Base-by-base conservation (phyloP, 495 filamentous ascomycete genomes). In the Xanthoparmelia taractica region DNA sequence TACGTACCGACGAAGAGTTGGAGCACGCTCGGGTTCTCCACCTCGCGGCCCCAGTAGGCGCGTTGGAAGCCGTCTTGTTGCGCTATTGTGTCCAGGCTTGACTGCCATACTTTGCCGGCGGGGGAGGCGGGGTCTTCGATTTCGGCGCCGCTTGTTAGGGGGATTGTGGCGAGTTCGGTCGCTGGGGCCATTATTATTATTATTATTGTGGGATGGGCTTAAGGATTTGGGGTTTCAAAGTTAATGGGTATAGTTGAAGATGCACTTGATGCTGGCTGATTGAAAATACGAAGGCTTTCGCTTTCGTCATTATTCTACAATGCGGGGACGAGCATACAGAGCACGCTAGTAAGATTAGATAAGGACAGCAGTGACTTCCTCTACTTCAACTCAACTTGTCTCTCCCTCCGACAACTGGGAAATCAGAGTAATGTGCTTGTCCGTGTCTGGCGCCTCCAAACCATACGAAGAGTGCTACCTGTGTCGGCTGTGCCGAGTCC, bases 121-220 rank as follows among this genome's bases (percentile, higher is more conserved):
- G 57, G 8, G 4, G 68, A 66, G 29, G 29, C 18, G 41, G 58
- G 41, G 31, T 68, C 68, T 38, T 70, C 63, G 45, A 71, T 64
- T 15, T 38, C 34, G n/a, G 63, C 61, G 18, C 66, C 68, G 34
- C 60, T 27, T 8, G 29, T n/a, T 29, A 71, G 47, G 15, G 68
- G 63, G 15, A 68, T 11, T 0, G 47, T 63, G 23, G 68, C 69
- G 13, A 71, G 66, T 66, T 71, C 69, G 29, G 69, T 68, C 25
- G 58, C 64, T 47, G 66, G 68, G 2, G 61, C 62, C 66, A 67
- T 67, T 27, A n/a, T 47, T 18, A 2, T 33, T n/a, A n/a, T n/a
- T n/a, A n/a, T n/a, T n/a, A n/a, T n/a, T n/a, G n/a, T n/a, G n/a
- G n/a, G n/a, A n/a, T n/a, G n/a, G n/a, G n/a, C n/a, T n/a, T n/a